These are phyloP conservation scores for Symbiodinium natans DNA, from an alignment of 73 alveolate species.

Conservation along the genomic window DNA sequence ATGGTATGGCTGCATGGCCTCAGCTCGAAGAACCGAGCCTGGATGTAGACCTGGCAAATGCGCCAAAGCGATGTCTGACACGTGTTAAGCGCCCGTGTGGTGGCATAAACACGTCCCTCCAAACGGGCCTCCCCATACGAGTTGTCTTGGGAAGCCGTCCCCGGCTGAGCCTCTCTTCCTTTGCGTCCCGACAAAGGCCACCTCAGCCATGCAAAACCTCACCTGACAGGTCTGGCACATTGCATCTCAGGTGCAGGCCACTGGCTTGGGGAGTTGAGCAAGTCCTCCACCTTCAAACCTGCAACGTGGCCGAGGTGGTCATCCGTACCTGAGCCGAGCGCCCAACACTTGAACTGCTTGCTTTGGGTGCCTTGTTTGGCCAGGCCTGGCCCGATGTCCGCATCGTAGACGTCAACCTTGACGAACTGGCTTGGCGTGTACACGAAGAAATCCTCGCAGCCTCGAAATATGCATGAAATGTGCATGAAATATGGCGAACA, in stretches of 20 bases:
- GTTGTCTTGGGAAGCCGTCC: neutral
- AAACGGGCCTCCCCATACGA: slow-evolving; percentile 26
- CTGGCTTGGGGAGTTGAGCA: slow-evolving; percentile 36
- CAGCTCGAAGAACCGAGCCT: neutral
- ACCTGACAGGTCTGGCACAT: neutral
- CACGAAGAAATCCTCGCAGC: slow-evolving; percentile 76
- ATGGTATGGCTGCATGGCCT: neutral
- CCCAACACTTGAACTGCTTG: neutral
- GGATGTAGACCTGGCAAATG: neutral
- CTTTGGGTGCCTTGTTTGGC: too few species aligned
- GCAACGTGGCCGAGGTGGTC: slow-evolving; percentile 75
- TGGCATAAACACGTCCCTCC: too few species aligned
- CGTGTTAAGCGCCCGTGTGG: too few species aligned
- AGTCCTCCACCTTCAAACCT: slow-evolving; percentile 36
- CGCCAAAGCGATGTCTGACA: neutral
- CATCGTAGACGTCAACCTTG: slow-evolving; percentile 80
- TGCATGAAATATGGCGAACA: too few species aligned
- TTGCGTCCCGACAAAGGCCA: neutral
- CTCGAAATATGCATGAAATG: neutral
- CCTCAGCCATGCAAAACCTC: neutral
- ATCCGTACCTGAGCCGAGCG: slow-evolving; percentile 38
- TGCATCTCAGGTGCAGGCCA: neutral
- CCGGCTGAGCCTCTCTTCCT: neutral
- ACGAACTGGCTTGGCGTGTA: slow-evolving; percentile 91
- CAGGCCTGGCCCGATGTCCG: slow-evolving; percentile 82